These are phyloP conservation scores for Kwoniella mangroviensis DNA, from an alignment of 768 basidiomycete genomes.

Conservation along the genomic window DNA sequence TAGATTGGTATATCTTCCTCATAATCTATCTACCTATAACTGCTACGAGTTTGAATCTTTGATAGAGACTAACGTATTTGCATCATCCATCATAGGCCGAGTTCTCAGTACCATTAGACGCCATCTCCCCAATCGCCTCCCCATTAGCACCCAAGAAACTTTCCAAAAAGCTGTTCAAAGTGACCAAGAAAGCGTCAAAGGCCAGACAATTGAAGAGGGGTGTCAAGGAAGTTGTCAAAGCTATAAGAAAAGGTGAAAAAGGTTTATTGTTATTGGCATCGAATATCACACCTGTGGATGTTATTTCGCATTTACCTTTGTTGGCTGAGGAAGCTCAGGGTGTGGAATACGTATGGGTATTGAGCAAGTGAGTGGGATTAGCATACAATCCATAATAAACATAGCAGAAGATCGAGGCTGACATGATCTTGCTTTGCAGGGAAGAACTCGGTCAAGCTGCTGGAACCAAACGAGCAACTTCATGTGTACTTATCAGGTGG, in stretches of 20 bases:
- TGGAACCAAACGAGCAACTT: constrained; percentile 96
- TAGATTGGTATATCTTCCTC: background rate
- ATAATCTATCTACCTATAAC: too few species aligned
- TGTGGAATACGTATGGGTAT: constrained; percentile 58
- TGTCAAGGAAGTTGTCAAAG: constrained; percentile 98
- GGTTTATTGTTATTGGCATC: constrained; percentile 91
- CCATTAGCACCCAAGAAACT: constrained; percentile 93
- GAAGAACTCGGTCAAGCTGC: constrained; percentile 95
- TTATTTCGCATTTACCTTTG: constrained; percentile 94
- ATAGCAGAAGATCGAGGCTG: too few species aligned
- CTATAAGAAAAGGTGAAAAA: constrained; percentile 94
- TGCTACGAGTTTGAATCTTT: too few species aligned
- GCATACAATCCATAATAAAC: too few species aligned
- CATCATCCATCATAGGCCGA: constrained; percentile 13
- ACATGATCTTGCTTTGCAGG: constrained; percentile 6
- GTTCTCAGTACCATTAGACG: constrained; percentile 70
- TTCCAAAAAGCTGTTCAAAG: constrained; percentile 90
- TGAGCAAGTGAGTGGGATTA: constrained; percentile 54
- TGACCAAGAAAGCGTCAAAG: constrained; percentile 93
- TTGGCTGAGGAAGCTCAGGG: constrained; percentile 83
- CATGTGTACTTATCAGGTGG: constrained; percentile 85
- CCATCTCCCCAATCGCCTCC: constrained; percentile 90
- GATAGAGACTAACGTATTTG: too few species aligned
- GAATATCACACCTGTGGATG: constrained; percentile 97
- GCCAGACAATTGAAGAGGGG: constrained; percentile 94